A percentile compares a stretch with the other conserved stretches of the same genome.
These are phyloP conservation scores for Solanum dulcamara DNA, from an alignment of 257 asterid genomes.

Conservation along the genomic window DNA sequence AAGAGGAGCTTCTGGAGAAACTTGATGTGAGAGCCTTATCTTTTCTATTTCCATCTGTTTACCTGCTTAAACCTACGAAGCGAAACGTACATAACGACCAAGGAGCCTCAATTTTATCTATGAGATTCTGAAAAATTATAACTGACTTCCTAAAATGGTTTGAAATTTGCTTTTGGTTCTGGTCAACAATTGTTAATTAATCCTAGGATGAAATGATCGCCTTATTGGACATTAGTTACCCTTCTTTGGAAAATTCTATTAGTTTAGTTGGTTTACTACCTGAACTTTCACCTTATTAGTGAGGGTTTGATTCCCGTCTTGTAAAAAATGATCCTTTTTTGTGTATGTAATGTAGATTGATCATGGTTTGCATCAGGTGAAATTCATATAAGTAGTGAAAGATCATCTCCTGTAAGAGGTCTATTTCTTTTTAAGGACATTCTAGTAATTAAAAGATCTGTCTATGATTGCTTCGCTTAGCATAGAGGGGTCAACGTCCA, in stretches of 20 bases:
- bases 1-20: slow-evolving; percentile 2
- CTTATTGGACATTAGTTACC: background rate
- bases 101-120: background rate
- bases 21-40: slow-evolving; percentile 1
- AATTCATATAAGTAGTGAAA: background rate
- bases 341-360: background rate
- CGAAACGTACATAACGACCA: background rate
- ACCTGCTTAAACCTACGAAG: background rate
- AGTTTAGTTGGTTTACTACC: background rate
- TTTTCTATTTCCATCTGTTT: background rate
- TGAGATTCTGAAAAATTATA: background rate
- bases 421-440: background rate
- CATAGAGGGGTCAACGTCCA: background rate
- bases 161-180: background rate
- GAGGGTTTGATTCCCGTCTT: background rate
- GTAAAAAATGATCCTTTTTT: background rate
- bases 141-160: background rate
- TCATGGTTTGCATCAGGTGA: background rate
- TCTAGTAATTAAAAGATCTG: background rate
- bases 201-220: background rate
- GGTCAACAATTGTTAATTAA: background rate
- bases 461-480: background rate
- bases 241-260: background rate
- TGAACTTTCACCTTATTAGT: background rate
- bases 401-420: background rate